Evolutionary conservation across 495 filamentous ascomycete genomes (phyloP).

Genomic region (Penicillium subrubescens): DNA sequence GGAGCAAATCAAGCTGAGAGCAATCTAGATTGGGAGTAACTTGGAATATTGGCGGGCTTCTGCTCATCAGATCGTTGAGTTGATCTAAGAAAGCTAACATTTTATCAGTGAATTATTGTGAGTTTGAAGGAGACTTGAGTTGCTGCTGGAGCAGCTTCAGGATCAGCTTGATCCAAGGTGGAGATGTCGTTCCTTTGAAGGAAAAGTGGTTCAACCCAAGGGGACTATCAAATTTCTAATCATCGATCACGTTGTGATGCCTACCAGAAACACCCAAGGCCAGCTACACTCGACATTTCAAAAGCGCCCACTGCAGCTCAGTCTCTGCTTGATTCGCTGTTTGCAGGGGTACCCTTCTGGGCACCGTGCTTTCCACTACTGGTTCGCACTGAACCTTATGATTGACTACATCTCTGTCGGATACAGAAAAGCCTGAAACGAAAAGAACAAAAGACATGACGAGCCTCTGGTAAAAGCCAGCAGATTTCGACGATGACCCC

Average conservation of each 20-base stretch:
- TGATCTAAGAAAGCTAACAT: conserved; percentile 29
- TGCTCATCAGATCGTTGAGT: conserved; percentile 33
- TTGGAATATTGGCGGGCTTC: conserved; percentile 28
- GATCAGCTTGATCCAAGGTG: neutral
- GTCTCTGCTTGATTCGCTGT: neutral
- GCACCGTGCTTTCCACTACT: neutral
- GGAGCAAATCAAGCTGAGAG: too few relatives aligned
- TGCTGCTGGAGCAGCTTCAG: neutral
- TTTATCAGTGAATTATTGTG: too few relatives aligned
- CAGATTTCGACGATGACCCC: neutral
- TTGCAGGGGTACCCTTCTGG: neutral
- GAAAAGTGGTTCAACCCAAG: too few relatives aligned
- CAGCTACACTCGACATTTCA: neutral
- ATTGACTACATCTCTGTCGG: neutral
- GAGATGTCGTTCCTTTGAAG: neutral
- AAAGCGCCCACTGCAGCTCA: neutral
- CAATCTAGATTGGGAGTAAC: too few relatives aligned
- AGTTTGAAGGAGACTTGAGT: too few relatives aligned
- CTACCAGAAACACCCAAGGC: neutral
- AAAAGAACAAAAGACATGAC: neutral
- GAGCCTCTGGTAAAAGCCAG: neutral
- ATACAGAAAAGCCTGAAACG: neutral
- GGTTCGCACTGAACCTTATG: neutral
- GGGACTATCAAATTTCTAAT: too few relatives aligned
- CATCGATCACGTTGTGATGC: neutral